These are phyloP conservation scores for Penicillium thymicola DNA, from an alignment of 2,329 filamentous ascomycete genomes.

Conservation along the genomic window DNA sequence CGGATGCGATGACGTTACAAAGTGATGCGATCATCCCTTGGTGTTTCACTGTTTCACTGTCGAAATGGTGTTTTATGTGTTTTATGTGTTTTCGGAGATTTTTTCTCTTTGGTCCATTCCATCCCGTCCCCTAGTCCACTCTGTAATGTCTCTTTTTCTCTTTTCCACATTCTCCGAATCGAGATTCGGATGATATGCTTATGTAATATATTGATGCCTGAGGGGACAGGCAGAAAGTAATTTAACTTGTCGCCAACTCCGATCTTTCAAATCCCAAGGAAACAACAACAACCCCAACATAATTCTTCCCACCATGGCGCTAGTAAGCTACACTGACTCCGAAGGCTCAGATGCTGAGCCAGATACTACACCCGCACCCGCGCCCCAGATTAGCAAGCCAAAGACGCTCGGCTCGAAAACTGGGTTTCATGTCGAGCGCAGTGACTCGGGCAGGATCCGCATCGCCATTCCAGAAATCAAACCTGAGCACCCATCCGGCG, in stretches of 20 bases:
- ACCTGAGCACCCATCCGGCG: slow-evolving; percentile 31
- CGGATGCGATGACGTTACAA: slow-evolving; percentile 28
- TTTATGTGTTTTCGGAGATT: neutral
- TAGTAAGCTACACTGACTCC: slow-evolving; percentile 82
- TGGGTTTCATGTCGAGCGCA: slow-evolving; percentile 73
- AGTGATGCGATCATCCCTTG: slow-evolving; percentile 8
- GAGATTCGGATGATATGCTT: neutral
- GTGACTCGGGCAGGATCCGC: slow-evolving; percentile 78
- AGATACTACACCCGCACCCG: slow-evolving; percentile 30
- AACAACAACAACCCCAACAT: neutral
- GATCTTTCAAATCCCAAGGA: neutral
- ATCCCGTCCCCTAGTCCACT: neutral
- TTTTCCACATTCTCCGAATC: neutral
- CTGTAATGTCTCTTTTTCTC: neutral
- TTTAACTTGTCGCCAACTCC: neutral
- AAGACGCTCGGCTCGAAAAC: slow-evolving; percentile 40
- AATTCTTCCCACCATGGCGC: slow-evolving; percentile 56
- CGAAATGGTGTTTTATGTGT: neutral
- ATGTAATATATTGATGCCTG: neutral
- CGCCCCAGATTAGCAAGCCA: slow-evolving; percentile 1
- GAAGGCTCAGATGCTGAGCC: slow-evolving; percentile 63
- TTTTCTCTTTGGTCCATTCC: slow-evolving; percentile 1
- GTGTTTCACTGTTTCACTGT: neutral
- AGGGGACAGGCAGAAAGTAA: neutral
- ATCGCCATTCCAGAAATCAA: slow-evolving; percentile 67